A percentile compares a stretch with the other conserved stretches of the same genome.
Conservation (phyloP, 371 early-diverging fungal genomes). For the Apophysomyces ossiformis region DNA sequence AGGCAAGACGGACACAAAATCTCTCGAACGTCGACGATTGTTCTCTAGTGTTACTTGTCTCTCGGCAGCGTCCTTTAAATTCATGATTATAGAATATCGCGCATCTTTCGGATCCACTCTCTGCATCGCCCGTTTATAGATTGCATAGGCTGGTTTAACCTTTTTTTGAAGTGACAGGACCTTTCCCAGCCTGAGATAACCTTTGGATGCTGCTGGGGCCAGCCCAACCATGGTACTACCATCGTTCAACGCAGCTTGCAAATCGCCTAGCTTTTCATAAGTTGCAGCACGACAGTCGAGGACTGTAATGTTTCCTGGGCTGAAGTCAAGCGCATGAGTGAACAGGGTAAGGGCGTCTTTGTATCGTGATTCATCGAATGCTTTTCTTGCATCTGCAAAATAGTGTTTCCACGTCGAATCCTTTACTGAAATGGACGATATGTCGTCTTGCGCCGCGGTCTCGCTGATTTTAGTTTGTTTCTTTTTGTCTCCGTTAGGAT, state of each 20-base stretch:
- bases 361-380: slow-evolving; percentile 30
- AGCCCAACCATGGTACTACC: slow-evolving; percentile 29
- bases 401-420: slow-evolving; percentile 25
- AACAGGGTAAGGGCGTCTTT: slow-evolving; percentile 34
- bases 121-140: slow-evolving; percentile 30
- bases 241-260: slow-evolving; percentile 32
- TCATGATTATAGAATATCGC: slow-evolving; percentile 23
- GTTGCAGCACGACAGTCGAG: slow-evolving; percentile 47
- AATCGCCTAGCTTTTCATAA: slow-evolving; percentile 28
- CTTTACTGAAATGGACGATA: not conserved
- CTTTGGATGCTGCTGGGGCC: slow-evolving; percentile 35
- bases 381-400: slow-evolving; percentile 32
- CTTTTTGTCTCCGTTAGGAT: not conserved
- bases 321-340: slow-evolving; percentile 21
- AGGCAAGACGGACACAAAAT: slow-evolving; percentile 36
- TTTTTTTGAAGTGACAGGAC: slow-evolving; percentile 27
- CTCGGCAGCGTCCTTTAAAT: slow-evolving; percentile 4
- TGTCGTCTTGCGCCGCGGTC: not conserved
- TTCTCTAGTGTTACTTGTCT: slow-evolving; percentile 7
- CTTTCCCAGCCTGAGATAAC: slow-evolving; percentile 45
- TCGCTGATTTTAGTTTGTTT: not conserved
- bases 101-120: slow-evolving; percentile 24
- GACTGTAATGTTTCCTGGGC: slow-evolving; percentile 25
- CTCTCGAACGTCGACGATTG: slow-evolving; percentile 8
- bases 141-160: slow-evolving; percentile 18